Base-by-base conservation (phyloP, 208 protist species). In the Polymyxa betae region DNA sequence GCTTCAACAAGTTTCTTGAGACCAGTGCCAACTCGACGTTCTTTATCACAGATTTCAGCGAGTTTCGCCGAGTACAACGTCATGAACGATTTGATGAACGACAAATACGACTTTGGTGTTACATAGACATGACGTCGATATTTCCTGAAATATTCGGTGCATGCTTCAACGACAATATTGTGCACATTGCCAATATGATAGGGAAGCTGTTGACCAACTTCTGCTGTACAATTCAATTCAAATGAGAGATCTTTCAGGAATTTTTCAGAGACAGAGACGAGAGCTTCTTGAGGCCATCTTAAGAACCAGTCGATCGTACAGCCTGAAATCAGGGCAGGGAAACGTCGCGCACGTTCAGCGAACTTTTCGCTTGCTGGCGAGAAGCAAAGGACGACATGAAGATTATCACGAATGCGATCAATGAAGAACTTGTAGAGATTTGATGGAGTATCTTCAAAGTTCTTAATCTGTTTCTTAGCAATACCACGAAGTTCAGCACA, bases 281-380 rank as follows among this genome's bases (percentile, higher is more conserved):
- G 92, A 29, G 97, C 98, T 93, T 98, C 95, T 91, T 97, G 95
- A 24, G 98, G 97, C 98, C 97, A 99, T 77, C 97, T 96, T 92
- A 98, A 97, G 96, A 99, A 99, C 97, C 97, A 99, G 94, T 99
- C 98, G 92, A 98, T 98, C 77, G 97, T 97, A 93, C 97, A 98
- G 44, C 96, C 96, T 88, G 95, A 97, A 91, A 99, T 97, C 32
- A 99, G 94, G 38, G 96, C 97, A 0, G 98, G 98, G 96, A 99
- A 99, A 94, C 98, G 98, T 89, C 97, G 94, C 24, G 97, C 96
- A 43, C 97, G 95, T 0, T 94, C 96, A 92, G 97, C 95, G 95
- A 99, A 98, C 93, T 98, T 97, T 90, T 98, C 96, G 68, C 97
- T 97, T 60, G 98, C 97, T 38, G 98, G 98, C 41, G 97, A 98